phyloP scores from a whole-genome alignment of 2,329 filamentous ascomycete genomes.

The Ophiostoma tasmaniense region DNA sequence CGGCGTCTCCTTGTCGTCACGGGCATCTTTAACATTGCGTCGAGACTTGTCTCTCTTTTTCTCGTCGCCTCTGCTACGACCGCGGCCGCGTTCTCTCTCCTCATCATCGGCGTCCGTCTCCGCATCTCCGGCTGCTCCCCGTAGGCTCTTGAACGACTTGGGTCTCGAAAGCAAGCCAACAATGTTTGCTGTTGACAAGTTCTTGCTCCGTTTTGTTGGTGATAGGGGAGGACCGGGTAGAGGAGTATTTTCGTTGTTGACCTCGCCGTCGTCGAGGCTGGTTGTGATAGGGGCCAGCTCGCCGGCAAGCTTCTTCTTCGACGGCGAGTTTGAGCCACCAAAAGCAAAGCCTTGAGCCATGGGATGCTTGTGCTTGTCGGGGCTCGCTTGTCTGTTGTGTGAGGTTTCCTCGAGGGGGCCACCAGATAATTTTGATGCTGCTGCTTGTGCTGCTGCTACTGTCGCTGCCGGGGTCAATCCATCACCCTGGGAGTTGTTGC shows the following conservation, averaged over 20 bases:
- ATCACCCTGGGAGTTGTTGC: constrained; percentile 39
- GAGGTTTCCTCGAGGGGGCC: constrained; percentile 44
- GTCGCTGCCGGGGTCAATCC: constrained; percentile 26
- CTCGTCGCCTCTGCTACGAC: constrained; percentile 52
- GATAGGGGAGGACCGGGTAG: constrained; percentile 25
- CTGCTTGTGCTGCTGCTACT: constrained; percentile 8
- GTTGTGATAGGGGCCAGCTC: neutral
- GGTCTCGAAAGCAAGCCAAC: constrained; percentile 64
- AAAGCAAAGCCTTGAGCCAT: neutral
- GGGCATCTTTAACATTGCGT: constrained; percentile 27
- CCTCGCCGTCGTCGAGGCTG: neutral
- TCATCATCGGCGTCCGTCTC: constrained; percentile 21
- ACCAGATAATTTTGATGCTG: neutral
- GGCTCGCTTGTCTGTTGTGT: constrained; percentile 38
- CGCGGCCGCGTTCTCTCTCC: constrained; percentile 18
- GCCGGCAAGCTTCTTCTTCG: constrained; percentile 13
- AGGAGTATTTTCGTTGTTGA: neutral
- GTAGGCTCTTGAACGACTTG: constrained; percentile 62
- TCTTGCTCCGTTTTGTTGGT: constrained; percentile 61
- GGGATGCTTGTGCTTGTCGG: constrained; percentile 5
- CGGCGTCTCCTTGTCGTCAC: constrained; percentile 21
- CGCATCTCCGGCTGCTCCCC: constrained; percentile 33
- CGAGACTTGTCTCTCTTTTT: constrained; percentile 65
- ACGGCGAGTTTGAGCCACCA: neutral
- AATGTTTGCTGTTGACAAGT: constrained; percentile 78